Conservation (phyloP, 179 eudicot species). For the Beta corolliflora region DNA sequence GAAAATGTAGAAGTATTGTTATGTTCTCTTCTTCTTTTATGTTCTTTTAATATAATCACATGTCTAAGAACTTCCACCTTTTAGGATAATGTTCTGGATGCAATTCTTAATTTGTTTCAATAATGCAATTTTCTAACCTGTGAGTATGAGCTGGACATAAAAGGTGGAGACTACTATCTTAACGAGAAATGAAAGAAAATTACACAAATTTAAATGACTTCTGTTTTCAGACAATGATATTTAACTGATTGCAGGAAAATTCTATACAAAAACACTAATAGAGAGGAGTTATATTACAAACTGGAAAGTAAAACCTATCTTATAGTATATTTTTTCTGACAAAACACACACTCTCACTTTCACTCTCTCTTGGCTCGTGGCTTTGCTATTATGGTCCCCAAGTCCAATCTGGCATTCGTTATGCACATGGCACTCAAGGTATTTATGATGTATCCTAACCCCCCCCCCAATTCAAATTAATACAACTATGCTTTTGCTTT, state of each 20-base stretch:
- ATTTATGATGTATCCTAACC: conserved; percentile 25
- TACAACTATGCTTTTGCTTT: conserved; percentile 29
- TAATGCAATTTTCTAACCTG: background rate
- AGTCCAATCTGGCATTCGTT: conserved; percentile 31
- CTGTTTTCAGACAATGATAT: background rate
- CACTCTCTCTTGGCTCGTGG: conserved; percentile 9
- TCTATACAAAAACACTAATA: background rate
- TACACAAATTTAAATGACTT: background rate
- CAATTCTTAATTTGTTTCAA: background rate
- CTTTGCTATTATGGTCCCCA: conserved; percentile 28
- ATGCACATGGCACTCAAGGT: conserved; percentile 34
- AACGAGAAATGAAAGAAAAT: background rate
- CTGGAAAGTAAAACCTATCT: too few relatives aligned
- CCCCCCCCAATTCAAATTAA: background rate
- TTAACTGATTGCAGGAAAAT: background rate
- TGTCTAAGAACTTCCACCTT: background rate
- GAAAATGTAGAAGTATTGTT: too few relatives aligned
- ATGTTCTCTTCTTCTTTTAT: too few relatives aligned
- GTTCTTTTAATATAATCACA: too few relatives aligned
- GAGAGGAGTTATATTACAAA: too few relatives aligned
- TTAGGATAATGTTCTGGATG: background rate
- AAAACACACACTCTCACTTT: background rate
- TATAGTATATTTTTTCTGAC: too few relatives aligned
- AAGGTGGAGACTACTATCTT: background rate
- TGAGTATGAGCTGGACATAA: conserved; percentile 6